Base-by-base conservation (phyloP, 371 early-diverging fungal species). In the Coemansia sp. region DNA sequence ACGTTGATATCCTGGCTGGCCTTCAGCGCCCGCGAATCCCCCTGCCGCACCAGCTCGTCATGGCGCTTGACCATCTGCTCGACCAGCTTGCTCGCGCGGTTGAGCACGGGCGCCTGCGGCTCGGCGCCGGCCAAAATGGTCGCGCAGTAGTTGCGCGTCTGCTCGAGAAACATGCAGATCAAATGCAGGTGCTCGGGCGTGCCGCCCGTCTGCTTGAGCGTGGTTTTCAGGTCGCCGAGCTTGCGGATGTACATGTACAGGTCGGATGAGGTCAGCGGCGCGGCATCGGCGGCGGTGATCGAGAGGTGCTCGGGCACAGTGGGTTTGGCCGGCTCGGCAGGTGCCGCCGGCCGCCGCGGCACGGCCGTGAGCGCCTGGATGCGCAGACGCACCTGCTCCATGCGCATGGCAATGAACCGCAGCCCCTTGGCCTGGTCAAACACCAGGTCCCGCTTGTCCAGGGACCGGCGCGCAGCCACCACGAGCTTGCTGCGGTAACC, bases 401-500 rank as follows among this genome's bases (percentile, higher is more conserved):
- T 31, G 5, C 60, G 60, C 40, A 51, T n/a, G 32, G 29, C 10
- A 24, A 50, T 38, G 29, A 50, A 50, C 32, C 32, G 60, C 42
- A 60, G 42, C 5, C 42, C 49, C 18, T 3, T 9, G 1, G 24
- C 16, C n/a, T 42, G 49, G 1, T 38, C 44, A 14, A 40, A 39
- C 1, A 39, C 11, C 3, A 18, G 29, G 10, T 37, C 46, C 12
- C 5, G 29, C 2, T 16, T 11, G n/a, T 7, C 24, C 34, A 34
- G 10, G n/a, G 5, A 24, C 32, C 2, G 8, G 1, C 55, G 43
- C 5, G n/a, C 32, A 14, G 16, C 29, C n/a, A 9, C 11, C 14
- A 47, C 14, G 11, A 49, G 38, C 16, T 4, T 24, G 8, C 5
- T 4, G 4, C 42, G 32, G 39, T 24, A 53, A 3, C 29, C 38